Evolutionary conservation across 129 eudicot species (phyloP), one percentile per base, ranked within the genome.

Genomic region (Logfia minima): DNA sequence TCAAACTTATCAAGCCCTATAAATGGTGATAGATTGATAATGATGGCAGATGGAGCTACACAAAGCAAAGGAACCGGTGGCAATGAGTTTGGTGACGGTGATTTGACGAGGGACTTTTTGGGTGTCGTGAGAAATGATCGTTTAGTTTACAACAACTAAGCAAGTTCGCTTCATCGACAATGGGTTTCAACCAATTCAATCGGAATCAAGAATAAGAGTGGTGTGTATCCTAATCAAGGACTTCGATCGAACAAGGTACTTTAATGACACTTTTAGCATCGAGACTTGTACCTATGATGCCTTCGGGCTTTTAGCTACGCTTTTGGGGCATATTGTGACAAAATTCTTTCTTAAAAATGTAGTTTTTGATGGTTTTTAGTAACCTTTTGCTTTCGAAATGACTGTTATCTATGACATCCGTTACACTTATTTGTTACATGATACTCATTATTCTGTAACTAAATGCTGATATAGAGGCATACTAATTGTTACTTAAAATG

Each of bases 151-250:
- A 81, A 29, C 84, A 81, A 75, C 23, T 81, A 17, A 81, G 39
- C 80, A 81, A 81, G 71, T 81, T 81, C 24, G 84, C 84, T 67
- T 81, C 84, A 74, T 75, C 84, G 18, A 75, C 80, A 17, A 81
- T 75, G 84, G 80, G 80, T 3, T 81, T 81, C 68, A 75, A 48
- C 64, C 84, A 81, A 69, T 75, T 81, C 53, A 81, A 81, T 35
- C 76, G 71, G 41, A 68, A 48, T 61, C 76, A 76, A 0, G 84
- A 81, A 66, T 73, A 52, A 79, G 58, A 48, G 73, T 43, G 1
- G 66, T 5, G 18, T 14, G 55, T 14, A 41, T 41, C 48, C 13
- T 41, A 2, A 41, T 41, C 55, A 19, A 56, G 48, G 2, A 10
- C 67, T 34, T 11, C 26, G 26, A 24, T 24, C 26, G 53, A 21